phyloP scores from a whole-genome alignment of 2,329 filamentous ascomycete species.

The Ploettnerulaceae sp. region DNA sequence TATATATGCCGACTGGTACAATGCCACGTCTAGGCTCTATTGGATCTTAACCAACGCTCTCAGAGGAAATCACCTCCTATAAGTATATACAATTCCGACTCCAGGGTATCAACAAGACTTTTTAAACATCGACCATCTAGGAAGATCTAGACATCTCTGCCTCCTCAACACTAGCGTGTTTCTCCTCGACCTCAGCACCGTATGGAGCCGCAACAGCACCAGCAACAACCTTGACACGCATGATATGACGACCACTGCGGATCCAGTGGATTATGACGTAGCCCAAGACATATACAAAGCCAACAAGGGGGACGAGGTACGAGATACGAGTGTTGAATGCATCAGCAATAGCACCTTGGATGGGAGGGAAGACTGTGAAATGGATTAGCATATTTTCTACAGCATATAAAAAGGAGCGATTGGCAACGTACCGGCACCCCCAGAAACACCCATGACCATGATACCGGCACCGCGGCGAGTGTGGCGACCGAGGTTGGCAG shows the following conservation, averaged over 20 bases:
- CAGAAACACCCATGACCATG: constrained; percentile 62
- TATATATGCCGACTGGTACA: too few relatives aligned
- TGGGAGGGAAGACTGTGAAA: constrained; percentile 57
- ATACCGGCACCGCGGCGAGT: constrained; percentile 72
- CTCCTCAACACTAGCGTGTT: constrained; percentile 20
- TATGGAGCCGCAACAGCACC: constrained; percentile 11
- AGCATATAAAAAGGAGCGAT: neutral
- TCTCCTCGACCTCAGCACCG: constrained; percentile 23
- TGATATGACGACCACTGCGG: constrained; percentile 32
- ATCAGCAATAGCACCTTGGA: constrained; percentile 64
- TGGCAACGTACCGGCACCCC: constrained; percentile 48
- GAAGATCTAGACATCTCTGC: constrained; percentile 16
- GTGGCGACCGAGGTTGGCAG: constrained; percentile 72
- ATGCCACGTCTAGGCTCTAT: neutral
- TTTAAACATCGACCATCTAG: constrained; percentile 2
- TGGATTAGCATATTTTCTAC: neutral
- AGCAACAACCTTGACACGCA: constrained; percentile 33
- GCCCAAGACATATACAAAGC: constrained; percentile 38
- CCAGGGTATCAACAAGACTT: neutral
- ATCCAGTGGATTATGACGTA: constrained; percentile 35
- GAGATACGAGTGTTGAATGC: constrained; percentile 38
- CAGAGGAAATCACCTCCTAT: neutral
- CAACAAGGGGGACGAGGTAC: constrained; percentile 41
- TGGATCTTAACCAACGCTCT: neutral
- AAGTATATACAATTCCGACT: neutral